phyloP scores from a whole-genome alignment of 2,329 filamentous ascomycete species.

The Alternaria alternata region DNA sequence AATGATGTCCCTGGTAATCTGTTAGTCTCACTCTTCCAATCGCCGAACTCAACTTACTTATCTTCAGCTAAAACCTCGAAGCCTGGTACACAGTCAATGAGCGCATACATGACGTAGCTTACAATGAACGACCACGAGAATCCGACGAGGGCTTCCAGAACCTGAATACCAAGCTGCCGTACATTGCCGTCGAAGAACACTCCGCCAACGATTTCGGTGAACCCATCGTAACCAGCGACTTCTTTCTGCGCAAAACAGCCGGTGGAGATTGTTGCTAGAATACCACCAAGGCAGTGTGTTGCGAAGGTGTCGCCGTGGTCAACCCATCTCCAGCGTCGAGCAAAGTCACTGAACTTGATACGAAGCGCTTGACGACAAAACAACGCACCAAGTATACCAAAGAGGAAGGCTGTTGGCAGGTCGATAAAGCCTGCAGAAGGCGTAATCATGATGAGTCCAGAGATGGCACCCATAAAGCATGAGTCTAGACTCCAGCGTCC shows the following conservation, averaged over 20 bases:
- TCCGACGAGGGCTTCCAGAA: slow-evolving; percentile 61
- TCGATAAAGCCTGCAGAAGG: slow-evolving; percentile 61
- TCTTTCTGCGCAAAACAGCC: slow-evolving; percentile 61
- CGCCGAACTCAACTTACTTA: slow-evolving; percentile 55
- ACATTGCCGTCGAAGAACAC: slow-evolving; percentile 64
- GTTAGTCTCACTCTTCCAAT: slow-evolving; percentile 8
- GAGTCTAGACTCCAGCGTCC: slow-evolving; percentile 59
- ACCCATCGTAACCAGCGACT: slow-evolving; percentile 63
- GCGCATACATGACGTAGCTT: slow-evolving; percentile 58
- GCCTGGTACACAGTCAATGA: slow-evolving; percentile 63
- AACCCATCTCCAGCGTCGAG: slow-evolving; percentile 60
- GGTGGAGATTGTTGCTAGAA: slow-evolving; percentile 60
- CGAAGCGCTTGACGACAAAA: slow-evolving; percentile 61
- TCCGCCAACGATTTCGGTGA: slow-evolving; percentile 58
- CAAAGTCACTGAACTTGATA: slow-evolving; percentile 62
- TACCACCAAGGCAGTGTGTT: slow-evolving; percentile 62
- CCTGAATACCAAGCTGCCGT: slow-evolving; percentile 59
- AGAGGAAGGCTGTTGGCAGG: slow-evolving; percentile 58
- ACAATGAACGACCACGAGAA: slow-evolving; percentile 61
- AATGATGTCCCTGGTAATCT: slow-evolving; percentile 53
- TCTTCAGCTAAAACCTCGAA: slow-evolving; percentile 62
- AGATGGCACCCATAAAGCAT: slow-evolving; percentile 63
- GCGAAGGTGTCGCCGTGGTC: slow-evolving; percentile 66
- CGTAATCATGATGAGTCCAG: slow-evolving; percentile 63
- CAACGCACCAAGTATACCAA: slow-evolving; percentile 58